A percentile compares a stretch with the other conserved stretches of the same genome.
Conservation (phyloP, 345 rosid species). For the Passiflora organensis region DNA sequence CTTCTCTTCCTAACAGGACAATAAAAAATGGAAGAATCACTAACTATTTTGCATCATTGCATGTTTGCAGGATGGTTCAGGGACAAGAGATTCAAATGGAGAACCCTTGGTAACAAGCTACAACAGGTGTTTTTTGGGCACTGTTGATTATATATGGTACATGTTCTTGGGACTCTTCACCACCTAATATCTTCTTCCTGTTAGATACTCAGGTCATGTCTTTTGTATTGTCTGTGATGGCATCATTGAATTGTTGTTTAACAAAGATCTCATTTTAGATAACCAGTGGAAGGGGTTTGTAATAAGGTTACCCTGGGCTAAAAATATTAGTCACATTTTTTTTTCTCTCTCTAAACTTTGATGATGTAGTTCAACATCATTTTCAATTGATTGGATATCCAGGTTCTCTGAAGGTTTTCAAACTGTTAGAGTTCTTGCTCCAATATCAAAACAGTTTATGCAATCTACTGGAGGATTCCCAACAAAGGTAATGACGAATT, state of each 20-base stretch:
- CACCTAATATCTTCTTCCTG: not conserved
- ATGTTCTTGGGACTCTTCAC: not conserved
- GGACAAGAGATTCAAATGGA: constrained; percentile 67
- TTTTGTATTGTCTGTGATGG: too few species aligned
- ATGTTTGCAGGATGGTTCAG: constrained; percentile 48
- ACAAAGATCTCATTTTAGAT: too few species aligned
- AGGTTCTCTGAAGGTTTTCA: constrained; percentile 91
- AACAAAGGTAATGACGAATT: constrained; percentile 51
- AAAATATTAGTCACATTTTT: too few species aligned
- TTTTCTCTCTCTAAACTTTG: not conserved
- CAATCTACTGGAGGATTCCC: constrained; percentile 89
- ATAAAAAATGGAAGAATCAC: not conserved
- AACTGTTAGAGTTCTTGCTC: constrained; percentile 82
- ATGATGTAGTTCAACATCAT: not conserved
- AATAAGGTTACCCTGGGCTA: too few species aligned
- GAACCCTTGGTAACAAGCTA: constrained; percentile 90
- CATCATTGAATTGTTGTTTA: too few species aligned
- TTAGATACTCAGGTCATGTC: too few species aligned
- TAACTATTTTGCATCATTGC: not conserved
- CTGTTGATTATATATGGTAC: constrained; percentile 95
- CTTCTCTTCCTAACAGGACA: not conserved
- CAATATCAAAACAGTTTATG: constrained; percentile 83
- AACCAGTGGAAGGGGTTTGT: too few species aligned
- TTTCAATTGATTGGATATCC: constrained; percentile 15
- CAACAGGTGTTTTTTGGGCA: constrained; percentile 79